A percentile compares a stretch with the other conserved stretches of the same genome.
phyloP scores from a whole-genome alignment of 495 filamentous ascomycete species.

The Neurospora sublineolata region DNA sequence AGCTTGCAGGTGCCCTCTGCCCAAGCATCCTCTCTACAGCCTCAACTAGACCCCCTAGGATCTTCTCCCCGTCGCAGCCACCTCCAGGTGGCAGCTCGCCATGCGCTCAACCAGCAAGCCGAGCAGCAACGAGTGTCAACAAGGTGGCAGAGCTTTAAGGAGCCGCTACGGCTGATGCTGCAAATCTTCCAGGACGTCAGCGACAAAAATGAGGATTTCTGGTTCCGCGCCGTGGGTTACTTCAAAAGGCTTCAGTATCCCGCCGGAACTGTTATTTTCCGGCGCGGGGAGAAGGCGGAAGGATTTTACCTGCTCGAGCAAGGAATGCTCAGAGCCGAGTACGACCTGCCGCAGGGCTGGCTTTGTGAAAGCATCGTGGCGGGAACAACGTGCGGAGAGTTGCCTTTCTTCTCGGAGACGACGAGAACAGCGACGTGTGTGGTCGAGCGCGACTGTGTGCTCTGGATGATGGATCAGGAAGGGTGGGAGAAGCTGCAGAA shows the following conservation, averaged over 20 bases:
- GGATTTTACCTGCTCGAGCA: conserved; percentile 88
- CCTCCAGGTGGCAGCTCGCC: conserved; percentile 65
- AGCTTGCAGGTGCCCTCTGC: conserved; percentile 43
- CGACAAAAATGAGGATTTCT: conserved; percentile 82
- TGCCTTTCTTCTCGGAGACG: conserved; percentile 91
- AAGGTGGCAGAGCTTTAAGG: conserved; percentile 73
- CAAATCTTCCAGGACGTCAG: conserved; percentile 85
- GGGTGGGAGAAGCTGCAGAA: conserved; percentile 61
- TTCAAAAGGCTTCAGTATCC: conserved; percentile 56
- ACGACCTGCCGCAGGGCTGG: conserved; percentile 76
- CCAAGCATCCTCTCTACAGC: neutral
- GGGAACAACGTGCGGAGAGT: conserved; percentile 87
- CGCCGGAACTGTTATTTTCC: conserved; percentile 63
- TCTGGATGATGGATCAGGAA: conserved; percentile 64
- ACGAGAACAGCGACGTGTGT: conserved; percentile 74
- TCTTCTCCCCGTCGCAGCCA: conserved; percentile 70
- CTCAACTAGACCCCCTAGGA: conserved; percentile 37
- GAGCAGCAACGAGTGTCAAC: conserved; percentile 33
- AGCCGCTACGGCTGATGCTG: conserved; percentile 80
- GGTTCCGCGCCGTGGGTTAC: conserved; percentile 65
- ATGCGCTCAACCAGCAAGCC: conserved; percentile 43
- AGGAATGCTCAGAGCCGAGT: conserved; percentile 81
- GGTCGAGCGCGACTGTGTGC: conserved; percentile 67
- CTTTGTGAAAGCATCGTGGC: conserved; percentile 88
- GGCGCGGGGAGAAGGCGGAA: conserved; percentile 54